Evolutionary conservation across 2,329 filamentous ascomycete species (phyloP).

Genomic region (Exophiala xenobiotica): DNA sequence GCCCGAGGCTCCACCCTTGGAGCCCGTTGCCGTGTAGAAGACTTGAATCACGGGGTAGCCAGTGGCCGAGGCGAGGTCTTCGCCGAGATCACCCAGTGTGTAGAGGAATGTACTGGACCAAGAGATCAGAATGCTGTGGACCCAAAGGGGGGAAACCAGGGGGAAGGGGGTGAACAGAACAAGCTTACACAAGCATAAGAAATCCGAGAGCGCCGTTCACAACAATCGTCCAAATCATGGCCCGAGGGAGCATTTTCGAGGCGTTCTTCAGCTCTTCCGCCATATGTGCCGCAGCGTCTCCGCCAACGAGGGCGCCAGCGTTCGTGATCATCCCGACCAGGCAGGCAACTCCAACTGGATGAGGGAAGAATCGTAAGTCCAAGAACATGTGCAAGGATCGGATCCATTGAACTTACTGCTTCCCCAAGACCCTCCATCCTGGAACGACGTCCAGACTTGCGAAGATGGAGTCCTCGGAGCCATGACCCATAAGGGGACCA

Average conservation of each 20-base stretch:
- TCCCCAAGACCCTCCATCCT: conserved; percentile 43
- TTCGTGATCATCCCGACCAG: conserved; percentile 31
- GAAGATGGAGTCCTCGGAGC: conserved; percentile 38
- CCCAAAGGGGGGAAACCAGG: neutral
- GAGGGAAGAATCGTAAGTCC: conserved; percentile 38
- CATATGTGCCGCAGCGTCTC: conserved; percentile 42
- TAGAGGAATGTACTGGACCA: conserved; percentile 38
- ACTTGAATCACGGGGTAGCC: conserved; percentile 38
- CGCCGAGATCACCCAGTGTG: conserved; percentile 37
- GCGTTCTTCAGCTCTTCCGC: conserved; percentile 44
- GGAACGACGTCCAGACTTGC: conserved; percentile 42
- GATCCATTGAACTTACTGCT: conserved; percentile 29
- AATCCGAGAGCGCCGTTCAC: conserved; percentile 42
- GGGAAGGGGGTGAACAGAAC: neutral
- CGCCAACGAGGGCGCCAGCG: conserved; percentile 21
- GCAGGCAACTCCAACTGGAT: conserved; percentile 37
- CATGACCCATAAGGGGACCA: conserved; percentile 45
- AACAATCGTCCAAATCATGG: conserved; percentile 39
- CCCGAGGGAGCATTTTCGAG: conserved; percentile 37
- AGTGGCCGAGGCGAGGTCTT: conserved; percentile 32
- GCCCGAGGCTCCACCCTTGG: conserved; percentile 40
- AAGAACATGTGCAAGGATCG: conserved; percentile 22
- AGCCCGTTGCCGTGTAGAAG: conserved; percentile 32
- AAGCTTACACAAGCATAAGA: conserved; percentile 36
- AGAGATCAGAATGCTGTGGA: conserved; percentile 1